These are phyloP conservation scores for Exophiala alcalophila DNA, from an alignment of 2,329 filamentous ascomycete genomes.

Conservation along the genomic window DNA sequence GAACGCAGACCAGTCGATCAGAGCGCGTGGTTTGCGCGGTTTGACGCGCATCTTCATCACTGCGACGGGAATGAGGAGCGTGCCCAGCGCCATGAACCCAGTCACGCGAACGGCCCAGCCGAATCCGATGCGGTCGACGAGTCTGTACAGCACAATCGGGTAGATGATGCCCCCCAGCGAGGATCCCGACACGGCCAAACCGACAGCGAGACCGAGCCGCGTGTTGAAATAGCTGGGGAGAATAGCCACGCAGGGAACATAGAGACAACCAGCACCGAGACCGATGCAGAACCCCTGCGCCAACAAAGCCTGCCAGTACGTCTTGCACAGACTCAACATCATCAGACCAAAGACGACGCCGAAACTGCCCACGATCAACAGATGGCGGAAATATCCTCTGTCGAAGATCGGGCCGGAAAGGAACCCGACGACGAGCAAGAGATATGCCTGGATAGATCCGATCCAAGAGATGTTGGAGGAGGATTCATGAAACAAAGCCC, in stretches of 20 bases:
- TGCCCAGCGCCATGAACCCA: conserved; percentile 58
- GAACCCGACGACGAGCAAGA: conserved; percentile 45
- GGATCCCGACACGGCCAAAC: conserved; percentile 31
- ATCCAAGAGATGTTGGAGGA: conserved; percentile 52
- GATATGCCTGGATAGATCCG: conserved; percentile 47
- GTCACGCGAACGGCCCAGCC: conserved; percentile 62
- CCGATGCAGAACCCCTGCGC: conserved; percentile 50
- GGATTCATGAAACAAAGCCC: conserved; percentile 24
- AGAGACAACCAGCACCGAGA: conserved; percentile 41
- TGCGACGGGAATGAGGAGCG: conserved; percentile 38
- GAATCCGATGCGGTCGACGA: conserved; percentile 59
- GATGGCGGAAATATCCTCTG: conserved; percentile 39
- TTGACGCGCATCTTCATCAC: conserved; percentile 43
- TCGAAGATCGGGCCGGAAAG: conserved; percentile 44
- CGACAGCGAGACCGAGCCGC: conserved; percentile 33
- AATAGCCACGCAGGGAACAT: conserved; percentile 32
- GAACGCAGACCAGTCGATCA: conserved; percentile 47
- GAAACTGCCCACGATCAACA: conserved; percentile 32
- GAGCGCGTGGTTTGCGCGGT: conserved; percentile 42
- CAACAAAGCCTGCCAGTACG: conserved; percentile 48
- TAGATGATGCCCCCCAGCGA: conserved; percentile 48
- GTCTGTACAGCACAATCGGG: conserved; percentile 55
- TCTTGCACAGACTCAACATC: conserved; percentile 41
- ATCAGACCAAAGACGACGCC: conserved; percentile 42
- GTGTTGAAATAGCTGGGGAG: conserved; percentile 33